phyloP scores from a whole-genome alignment of 805 yeast species.

The Pichia kluyveri region DNA sequence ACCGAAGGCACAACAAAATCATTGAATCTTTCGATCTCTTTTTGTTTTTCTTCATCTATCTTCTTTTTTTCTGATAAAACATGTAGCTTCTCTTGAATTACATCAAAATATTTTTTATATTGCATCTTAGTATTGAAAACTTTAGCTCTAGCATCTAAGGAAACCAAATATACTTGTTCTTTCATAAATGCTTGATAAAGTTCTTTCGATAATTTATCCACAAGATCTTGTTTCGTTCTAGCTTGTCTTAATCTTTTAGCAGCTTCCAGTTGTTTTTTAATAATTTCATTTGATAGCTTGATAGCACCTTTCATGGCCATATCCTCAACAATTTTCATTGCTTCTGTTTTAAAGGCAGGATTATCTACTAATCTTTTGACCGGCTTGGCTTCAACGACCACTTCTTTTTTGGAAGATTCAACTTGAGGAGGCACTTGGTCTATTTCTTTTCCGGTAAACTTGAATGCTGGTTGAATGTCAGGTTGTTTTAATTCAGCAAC shows the following conservation, averaged over 20 bases:
- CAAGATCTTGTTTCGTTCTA: conserved; percentile 24
- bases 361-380: conserved; percentile 20
- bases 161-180: conserved; percentile 40
- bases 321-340: conserved; percentile 14
- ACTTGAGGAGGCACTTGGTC: neutral
- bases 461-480: no score
- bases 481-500: no score
- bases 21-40: conserved; percentile 27
- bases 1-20: conserved; percentile 16
- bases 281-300: neutral
- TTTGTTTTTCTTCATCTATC: conserved; percentile 28
- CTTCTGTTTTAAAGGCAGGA: conserved; percentile 25
- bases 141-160: conserved; percentile 39
- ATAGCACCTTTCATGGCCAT: conserved; percentile 22
- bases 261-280: neutral
- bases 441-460: no score
- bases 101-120: conserved; percentile 24
- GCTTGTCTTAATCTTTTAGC: conserved; percentile 9
- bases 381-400: neutral
- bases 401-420: neutral
- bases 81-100: conserved; percentile 24
- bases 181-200: conserved; percentile 52
- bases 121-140: conserved; percentile 24
- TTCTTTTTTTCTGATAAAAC: conserved; percentile 17
- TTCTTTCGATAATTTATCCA: conserved; percentile 34